Evolutionary conservation across 176 grass and related monocot species (phyloP), one percentile per base, ranked within the genome.

Genomic region (Secale cereale): DNA sequence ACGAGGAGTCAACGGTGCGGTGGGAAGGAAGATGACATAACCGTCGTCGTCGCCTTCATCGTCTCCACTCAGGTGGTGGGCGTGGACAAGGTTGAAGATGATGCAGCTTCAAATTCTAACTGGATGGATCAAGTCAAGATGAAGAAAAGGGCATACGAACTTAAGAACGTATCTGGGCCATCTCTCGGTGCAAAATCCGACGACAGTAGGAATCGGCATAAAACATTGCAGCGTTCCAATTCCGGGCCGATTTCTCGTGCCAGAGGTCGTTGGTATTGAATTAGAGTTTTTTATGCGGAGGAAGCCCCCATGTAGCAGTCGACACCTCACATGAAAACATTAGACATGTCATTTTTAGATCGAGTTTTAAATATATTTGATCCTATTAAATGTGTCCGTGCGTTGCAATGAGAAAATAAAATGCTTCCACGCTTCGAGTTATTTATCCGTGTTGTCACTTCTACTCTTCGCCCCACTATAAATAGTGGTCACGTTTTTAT

Each of bases 11-110:
- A 1, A 0, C 31, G 11, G 10, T 13, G 1, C 3, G 8, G 57
- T 12, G 84, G 84, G 12, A 90, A 86, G 73, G 23, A 8, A 1
- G 88, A 90, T 3, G 88, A 86, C 65, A 86, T 86, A 13, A 90
- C 83, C 25, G 83, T 86, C 25, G 54, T 86, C 54, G 71, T 90
- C 32, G 54, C 73, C 2, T 86, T 46, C 79, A 46, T 90, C 64
- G 64, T 78, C 43, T 62, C 32, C 15, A 5, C 65, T 35, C 16
- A 20, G 65, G 7, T 19, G 1, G 27, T 14, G 43, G 12, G 48
- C 48, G 16, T 52, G 30, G 30, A 68, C 65, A 68, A 35, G 30
- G 29, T 66, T 7, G 64, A 8, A 17, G 64, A 66, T 17, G 63
- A 31, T 17, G 4, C 6, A 19, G 2, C 29, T 66, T 66, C 28